Conservation (phyloP, 192 early-diverging fungal genomes). For the Dissophora globulifera region DNA sequence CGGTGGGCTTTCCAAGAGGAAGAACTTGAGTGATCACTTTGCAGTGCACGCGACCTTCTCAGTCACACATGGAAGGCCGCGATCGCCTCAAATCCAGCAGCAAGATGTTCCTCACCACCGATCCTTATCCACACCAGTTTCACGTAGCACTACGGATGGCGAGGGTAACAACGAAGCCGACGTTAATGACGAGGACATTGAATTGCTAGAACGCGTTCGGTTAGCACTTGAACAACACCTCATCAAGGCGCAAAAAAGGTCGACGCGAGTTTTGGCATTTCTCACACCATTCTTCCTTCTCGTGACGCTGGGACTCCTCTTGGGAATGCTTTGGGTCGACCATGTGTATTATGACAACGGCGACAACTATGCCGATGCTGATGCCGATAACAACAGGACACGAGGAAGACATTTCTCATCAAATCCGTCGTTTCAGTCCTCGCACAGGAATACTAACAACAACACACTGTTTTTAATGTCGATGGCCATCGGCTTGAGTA, state of each 20-base stretch:
- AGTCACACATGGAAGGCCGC: not conserved
- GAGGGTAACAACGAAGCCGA: no score
- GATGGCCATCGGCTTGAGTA: not conserved
- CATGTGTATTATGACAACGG: not conserved
- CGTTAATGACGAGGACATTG: slow-evolving; percentile 3
- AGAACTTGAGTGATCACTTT: slow-evolving; percentile 41
- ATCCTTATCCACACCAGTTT: no score
- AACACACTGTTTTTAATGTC: not conserved
- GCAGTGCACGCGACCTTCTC: slow-evolving; percentile 16
- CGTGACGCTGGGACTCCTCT: not conserved
- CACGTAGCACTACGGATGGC: no score
- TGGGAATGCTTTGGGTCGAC: slow-evolving; percentile 7
- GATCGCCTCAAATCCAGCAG: not conserved
- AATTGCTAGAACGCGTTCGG: slow-evolving; percentile 16
- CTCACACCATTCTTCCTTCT: not conserved
- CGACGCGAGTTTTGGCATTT: not conserved
- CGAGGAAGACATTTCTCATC: not conserved
- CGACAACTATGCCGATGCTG: not conserved
- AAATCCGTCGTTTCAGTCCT: no score
- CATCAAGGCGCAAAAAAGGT: not conserved
- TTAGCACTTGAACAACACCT: slow-evolving; percentile 14
- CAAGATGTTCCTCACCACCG: no score
- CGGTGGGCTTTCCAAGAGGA: not conserved
- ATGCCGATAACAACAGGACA: not conserved
- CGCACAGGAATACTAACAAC: no score